phyloP scores from a whole-genome alignment of 257 asterid genomes.

The Nicotiana tabacum region DNA sequence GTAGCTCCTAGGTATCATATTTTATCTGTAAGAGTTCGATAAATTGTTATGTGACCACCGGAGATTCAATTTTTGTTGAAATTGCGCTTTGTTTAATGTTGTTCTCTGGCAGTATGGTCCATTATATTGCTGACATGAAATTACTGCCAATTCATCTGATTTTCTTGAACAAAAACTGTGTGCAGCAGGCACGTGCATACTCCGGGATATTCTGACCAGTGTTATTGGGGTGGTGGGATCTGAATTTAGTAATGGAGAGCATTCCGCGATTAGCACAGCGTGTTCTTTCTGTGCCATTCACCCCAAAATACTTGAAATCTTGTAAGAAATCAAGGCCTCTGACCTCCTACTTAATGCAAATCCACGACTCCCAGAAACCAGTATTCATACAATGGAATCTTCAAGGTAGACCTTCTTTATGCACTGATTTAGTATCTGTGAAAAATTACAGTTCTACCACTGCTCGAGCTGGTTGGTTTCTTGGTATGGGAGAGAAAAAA shows the following conservation, averaged over 20 bases:
- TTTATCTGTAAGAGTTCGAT: background rate
- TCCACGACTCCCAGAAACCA: conserved; percentile 4
- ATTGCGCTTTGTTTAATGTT: background rate
- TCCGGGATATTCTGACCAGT: background rate
- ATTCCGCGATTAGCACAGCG: conserved; percentile 48
- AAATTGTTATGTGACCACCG: background rate
- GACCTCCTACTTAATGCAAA: conserved; percentile 21
- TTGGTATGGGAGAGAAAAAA: conserved; percentile 56
- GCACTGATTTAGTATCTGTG: background rate
- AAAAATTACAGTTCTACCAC: conserved; percentile 28
- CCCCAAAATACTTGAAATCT: conserved; percentile 27
- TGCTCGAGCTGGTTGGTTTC: conserved; percentile 74
- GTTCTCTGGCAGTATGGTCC: background rate
- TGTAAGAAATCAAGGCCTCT: conserved; percentile 21
- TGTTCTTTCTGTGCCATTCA: conserved; percentile 25
- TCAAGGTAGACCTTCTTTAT: conserved; percentile 20
- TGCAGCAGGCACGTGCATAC: background rate
- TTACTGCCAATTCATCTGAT: background rate
- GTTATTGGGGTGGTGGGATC: background rate
- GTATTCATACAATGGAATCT: conserved; percentile 8
- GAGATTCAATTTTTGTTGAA: background rate
- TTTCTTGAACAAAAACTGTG: background rate
- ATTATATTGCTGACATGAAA: background rate
- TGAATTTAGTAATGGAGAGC: conserved; percentile 37
- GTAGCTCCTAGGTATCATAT: background rate